Conservation (phyloP, 2,329 filamentous ascomycete species). For the Fusarium sp. region DNA sequence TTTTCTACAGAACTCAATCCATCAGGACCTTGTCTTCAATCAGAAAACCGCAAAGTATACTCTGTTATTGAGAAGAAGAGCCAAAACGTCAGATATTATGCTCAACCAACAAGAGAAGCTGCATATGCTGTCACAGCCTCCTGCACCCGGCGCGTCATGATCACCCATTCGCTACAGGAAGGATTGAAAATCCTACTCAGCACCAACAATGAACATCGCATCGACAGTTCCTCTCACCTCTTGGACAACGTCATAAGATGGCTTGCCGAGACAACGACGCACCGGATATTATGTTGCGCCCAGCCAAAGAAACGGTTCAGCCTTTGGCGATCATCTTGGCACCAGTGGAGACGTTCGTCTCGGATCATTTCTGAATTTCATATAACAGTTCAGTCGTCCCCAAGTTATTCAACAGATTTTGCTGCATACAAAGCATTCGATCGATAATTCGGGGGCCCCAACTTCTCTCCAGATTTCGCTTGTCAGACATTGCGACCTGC, state of each 20-base stretch:
- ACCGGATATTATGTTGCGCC: conserved; percentile 26
- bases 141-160: conserved; percentile 21
- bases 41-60: rapidly evolving
- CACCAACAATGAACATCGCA: conserved; percentile 8
- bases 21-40: rapidly evolving
- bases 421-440: not conserved
- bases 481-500: not conserved
- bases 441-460: conserved; percentile 30
- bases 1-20: not conserved
- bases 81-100: rapidly evolving
- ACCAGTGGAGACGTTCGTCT: not conserved
- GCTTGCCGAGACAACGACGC: conserved; percentile 36
- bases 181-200: not conserved
- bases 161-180: not conserved
- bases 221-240: conserved; percentile 9
- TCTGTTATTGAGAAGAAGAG: not conserved
- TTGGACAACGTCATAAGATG: conserved; percentile 40
- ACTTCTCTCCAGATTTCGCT: conserved; percentile 16
- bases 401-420: not conserved
- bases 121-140: not conserved
- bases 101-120: not conserved
- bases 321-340: conserved; percentile 42
- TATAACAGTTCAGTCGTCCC: conserved; percentile 32
- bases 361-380: not conserved
- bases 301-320: conserved; percentile 25